A percentile compares a stretch with the other conserved stretches of the same genome.
Conservation (phyloP, 306 rosid genomes). For the Adenanthera pavonina region DNA sequence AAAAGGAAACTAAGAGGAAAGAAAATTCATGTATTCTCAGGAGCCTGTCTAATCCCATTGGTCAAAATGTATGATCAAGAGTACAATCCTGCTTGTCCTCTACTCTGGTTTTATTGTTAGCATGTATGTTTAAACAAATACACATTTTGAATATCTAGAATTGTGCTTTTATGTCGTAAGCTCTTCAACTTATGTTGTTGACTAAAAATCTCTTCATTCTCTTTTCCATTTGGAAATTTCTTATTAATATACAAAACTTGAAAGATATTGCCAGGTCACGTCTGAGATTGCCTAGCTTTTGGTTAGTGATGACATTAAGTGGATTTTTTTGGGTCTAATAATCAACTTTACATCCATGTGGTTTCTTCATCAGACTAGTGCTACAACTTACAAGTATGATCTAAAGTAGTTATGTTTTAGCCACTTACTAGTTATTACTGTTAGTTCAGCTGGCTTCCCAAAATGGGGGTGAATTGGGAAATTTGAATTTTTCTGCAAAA, state of each 20-base stretch:
- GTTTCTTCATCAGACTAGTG: conserved; percentile 98
- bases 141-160: conserved; percentile 23
- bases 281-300: conserved; percentile 83
- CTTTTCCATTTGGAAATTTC: background rate
- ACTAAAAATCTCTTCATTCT: conserved; percentile 10
- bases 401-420: background rate
- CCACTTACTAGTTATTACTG: background rate
- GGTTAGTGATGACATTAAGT: conserved; percentile 90
- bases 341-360: conserved; percentile 99
- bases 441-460: too few species aligned
- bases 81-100: conserved; percentile 18
- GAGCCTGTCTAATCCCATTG: conserved; percentile 20
- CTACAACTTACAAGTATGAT: conserved; percentile 91
- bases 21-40: background rate
- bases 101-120: conserved; percentile 10
- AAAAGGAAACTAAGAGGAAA: too few species aligned
- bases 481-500: too few species aligned
- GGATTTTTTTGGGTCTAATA: conserved; percentile 87
- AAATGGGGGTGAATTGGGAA: too few species aligned
- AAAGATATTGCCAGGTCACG: conserved; percentile 76
- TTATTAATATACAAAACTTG: conserved; percentile 33
- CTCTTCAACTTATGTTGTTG: conserved; percentile 17
- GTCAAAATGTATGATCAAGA: conserved; percentile 25
- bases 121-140: conserved; percentile 6
- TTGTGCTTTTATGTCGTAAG: conserved; percentile 23